These are phyloP conservation scores for Aureobasidium zeae DNA, from an alignment of 2,329 filamentous ascomycete species.

Conservation along the genomic window DNA sequence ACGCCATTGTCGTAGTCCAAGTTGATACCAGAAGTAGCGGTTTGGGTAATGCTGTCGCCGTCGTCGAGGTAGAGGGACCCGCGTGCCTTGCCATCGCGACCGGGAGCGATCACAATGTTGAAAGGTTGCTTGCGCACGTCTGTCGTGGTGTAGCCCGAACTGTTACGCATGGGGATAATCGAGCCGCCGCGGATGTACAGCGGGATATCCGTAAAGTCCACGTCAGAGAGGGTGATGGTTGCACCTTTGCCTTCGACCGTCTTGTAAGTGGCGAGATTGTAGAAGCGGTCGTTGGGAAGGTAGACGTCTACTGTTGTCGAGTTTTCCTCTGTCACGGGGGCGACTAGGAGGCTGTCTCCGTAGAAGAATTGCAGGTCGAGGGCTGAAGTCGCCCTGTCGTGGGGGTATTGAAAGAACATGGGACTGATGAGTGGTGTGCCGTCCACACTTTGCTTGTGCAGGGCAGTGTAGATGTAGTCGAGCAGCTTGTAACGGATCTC, in stretches of 20 bases:
- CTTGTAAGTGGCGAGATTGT: slow-evolving; percentile 49
- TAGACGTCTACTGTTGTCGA: slow-evolving; percentile 46
- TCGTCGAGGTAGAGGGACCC: slow-evolving; percentile 72
- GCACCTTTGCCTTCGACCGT: slow-evolving; percentile 39
- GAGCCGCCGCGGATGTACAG: slow-evolving; percentile 57
- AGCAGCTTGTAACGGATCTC: slow-evolving; percentile 63
- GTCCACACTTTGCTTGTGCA: slow-evolving; percentile 49
- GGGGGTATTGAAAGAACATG: slow-evolving; percentile 61
- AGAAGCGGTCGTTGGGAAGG: slow-evolving; percentile 50
- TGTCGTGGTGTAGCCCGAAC: slow-evolving; percentile 51
- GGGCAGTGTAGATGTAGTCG: slow-evolving; percentile 69
- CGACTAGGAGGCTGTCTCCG: slow-evolving; percentile 47
- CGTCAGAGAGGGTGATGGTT: slow-evolving; percentile 35
- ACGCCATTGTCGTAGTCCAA: slow-evolving; percentile 48
- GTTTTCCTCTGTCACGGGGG: slow-evolving; percentile 46
- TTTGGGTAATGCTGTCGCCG: slow-evolving; percentile 57
- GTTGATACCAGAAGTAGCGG: slow-evolving; percentile 44
- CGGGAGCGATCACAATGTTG: slow-evolving; percentile 60
- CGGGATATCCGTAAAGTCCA: slow-evolving; percentile 50
- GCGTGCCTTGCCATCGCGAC: slow-evolving; percentile 50
- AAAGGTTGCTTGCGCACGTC: slow-evolving; percentile 59
- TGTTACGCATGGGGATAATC: slow-evolving; percentile 51
- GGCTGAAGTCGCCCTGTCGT: slow-evolving; percentile 29
- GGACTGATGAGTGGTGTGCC: slow-evolving; percentile 61
- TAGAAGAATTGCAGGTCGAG: slow-evolving; percentile 49